Base-by-base conservation (phyloP, 352 stramenopile species). In the Pythium pyrilobum region DNA sequence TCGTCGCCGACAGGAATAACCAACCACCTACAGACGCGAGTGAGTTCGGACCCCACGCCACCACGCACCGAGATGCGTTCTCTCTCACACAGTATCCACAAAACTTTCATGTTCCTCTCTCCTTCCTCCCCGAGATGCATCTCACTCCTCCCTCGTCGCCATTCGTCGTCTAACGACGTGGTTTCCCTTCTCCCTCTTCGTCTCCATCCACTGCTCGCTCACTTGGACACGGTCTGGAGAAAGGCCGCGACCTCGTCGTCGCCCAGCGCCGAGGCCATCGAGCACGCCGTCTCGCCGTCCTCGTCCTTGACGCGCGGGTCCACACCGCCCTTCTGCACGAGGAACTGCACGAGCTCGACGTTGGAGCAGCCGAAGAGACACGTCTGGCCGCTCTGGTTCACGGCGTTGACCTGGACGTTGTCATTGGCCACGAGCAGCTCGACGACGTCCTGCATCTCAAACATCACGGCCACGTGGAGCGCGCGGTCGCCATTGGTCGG, bases 361-460 rank as follows among this genome's bases (percentile, higher is more conserved):
- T 80, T 83, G 18, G 79, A 91, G 62, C 83, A 92, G 28, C 83
- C 81, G 37, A 94, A 94, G 4, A 90, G 66, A 45, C 80, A 90
- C 39, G 81, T 92, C 59, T 94, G 81, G 15, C 74, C 77, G 32
- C 69, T 80, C 21, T 70, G 53, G 62, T 94, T 92, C 47, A 69
- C 59, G 3, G 70, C 84, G 54, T 89, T 92, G 40, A 94, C 56
- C 20, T 87, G 47, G 51, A 87, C 68, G 32, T 64, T 52, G 38
- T 78, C 64, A 42, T 66, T 73, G 20, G 63, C 54, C 34, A 84
- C 58, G 37, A 94, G 63, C 31, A 88, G 55, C 56, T 89, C 67
- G 23, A 89, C 81, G n/a, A 94, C 76, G 18, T 87, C 74, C 37
- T 87, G 66, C 74, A 88, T 91, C 52, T 91, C 84, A 47, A 89